Evolutionary conservation across 768 basidiomycete species (phyloP).

Genomic region (Lepiota venenata): DNA sequence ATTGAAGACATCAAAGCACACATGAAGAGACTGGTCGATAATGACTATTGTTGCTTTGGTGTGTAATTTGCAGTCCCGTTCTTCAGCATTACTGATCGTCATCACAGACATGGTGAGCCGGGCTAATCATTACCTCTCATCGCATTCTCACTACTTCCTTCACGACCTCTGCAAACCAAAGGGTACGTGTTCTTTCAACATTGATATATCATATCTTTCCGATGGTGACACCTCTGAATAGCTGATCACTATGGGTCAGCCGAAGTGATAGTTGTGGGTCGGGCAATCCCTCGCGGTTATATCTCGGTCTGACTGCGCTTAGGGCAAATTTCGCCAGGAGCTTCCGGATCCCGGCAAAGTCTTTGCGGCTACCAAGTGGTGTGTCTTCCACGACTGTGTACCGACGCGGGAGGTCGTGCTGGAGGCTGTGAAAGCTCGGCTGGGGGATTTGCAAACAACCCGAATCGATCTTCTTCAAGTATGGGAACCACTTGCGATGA

Average conservation of each 20-base stretch:
- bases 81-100: neutral
- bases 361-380: slow-evolving; percentile 85
- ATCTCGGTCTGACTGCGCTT: slow-evolving; percentile 14
- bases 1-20: slow-evolving; percentile 60
- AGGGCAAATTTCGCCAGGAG: slow-evolving; percentile 69
- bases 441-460: slow-evolving; percentile 55
- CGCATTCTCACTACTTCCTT: neutral
- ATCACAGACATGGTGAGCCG: slow-evolving; percentile 35
- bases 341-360: slow-evolving; percentile 38
- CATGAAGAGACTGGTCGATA: slow-evolving; percentile 61
- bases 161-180: slow-evolving; percentile 11
- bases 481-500: slow-evolving; percentile 9
- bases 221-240: slow-evolving; percentile 22
- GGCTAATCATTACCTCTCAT: neutral
- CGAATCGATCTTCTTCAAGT: slow-evolving; percentile 73
- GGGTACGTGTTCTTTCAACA: slow-evolving; percentile 22
- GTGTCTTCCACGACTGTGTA: slow-evolving; percentile 56
- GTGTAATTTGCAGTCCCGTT: slow-evolving; percentile 1
- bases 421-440: slow-evolving; percentile 63
- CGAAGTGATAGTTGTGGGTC: slow-evolving; percentile 73
- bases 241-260: slow-evolving; percentile 88
- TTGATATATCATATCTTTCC: neutral
- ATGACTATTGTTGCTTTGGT: slow-evolving; percentile 68
- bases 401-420: slow-evolving; percentile 55
- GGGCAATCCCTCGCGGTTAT: slow-evolving; percentile 3